A percentile compares a stretch with the other conserved stretches of the same genome.
These are phyloP conservation scores for Claviceps pazoutovae DNA, from an alignment of 2,329 filamentous ascomycete species.

Conservation along the genomic window DNA sequence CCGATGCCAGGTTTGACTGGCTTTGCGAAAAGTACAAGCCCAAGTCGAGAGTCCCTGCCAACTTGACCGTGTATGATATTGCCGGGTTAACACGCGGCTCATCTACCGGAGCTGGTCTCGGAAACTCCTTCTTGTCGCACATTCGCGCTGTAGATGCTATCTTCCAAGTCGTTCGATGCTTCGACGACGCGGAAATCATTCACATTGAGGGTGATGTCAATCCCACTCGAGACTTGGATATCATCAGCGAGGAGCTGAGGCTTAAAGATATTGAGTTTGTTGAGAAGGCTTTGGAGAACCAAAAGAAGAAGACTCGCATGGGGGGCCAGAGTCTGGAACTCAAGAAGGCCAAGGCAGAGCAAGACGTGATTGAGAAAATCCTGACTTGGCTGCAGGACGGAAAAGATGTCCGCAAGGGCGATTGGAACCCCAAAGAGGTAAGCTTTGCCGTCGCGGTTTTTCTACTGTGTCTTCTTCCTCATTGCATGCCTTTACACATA, in stretches of 20 bases:
- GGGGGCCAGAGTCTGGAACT: slow-evolving; percentile 93
- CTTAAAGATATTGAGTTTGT: slow-evolving; percentile 98
- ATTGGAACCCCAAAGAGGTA: slow-evolving; percentile 93
- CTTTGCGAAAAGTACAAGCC: slow-evolving; percentile 92
- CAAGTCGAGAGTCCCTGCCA: slow-evolving; percentile 92
- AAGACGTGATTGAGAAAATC: slow-evolving; percentile 85
- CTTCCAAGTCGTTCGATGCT: slow-evolving; percentile 92
- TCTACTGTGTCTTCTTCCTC: slow-evolving; percentile 11
- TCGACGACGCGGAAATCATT: slow-evolving; percentile 98
- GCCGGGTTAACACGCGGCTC: slow-evolving; percentile 91
- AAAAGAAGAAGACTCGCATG: slow-evolving; percentile 87
- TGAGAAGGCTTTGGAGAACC: slow-evolving; percentile 83
- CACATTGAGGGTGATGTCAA: slow-evolving; percentile 99
- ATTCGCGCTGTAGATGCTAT: slow-evolving; percentile 97
- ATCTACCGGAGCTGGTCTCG: slow-evolving; percentile 92
- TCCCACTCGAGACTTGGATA: slow-evolving; percentile 82
- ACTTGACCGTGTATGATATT: slow-evolving; percentile 97
- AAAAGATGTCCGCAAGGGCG: slow-evolving; percentile 85
- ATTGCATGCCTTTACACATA: slow-evolving; percentile 8
- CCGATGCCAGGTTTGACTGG: slow-evolving; percentile 93
- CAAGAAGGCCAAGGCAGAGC: slow-evolving; percentile 93
- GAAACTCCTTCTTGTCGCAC: slow-evolving; percentile 95
- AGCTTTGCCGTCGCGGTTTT: slow-evolving; percentile 19
- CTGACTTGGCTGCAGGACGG: slow-evolving; percentile 70
- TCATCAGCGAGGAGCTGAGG: slow-evolving; percentile 91